phyloP scores from a whole-genome alignment of 75 land plant species.

The Picea glauca region DNA sequence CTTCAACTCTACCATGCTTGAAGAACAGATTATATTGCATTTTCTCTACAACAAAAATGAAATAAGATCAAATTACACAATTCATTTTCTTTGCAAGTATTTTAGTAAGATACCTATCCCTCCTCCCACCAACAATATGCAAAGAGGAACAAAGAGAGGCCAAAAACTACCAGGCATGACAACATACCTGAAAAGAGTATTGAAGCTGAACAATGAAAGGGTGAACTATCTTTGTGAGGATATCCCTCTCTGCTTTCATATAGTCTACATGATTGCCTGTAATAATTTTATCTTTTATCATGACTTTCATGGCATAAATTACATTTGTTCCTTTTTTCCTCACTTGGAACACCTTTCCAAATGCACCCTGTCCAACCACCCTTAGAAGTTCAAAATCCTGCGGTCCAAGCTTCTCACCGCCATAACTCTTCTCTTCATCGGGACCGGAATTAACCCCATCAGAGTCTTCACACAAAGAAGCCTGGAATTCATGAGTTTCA shows the following conservation, averaged over 20 bases:
- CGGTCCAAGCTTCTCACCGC: conserved; percentile 40
- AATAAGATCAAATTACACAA: no score
- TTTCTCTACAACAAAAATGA: no score
- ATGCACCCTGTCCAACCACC: conserved; percentile 55
- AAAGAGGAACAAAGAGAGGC: no score
- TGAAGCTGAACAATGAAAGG: conserved; percentile 90
- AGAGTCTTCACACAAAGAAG: conserved; percentile 14
- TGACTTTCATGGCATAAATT: conserved; percentile 97
- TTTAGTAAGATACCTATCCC: no score
- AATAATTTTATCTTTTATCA: conserved; percentile 83
- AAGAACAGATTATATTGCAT: no score
- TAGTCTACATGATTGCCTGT: conserved; percentile 84
- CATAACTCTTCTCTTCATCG: background rate
- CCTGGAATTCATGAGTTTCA: background rate
- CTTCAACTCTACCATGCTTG: no score
- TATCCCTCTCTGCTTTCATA: conserved; percentile 97
- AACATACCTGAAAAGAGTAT: conserved; percentile 82
- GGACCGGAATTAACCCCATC: conserved; percentile 17
- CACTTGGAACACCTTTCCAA: conserved; percentile 62
- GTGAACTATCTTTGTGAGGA: conserved; percentile 57
- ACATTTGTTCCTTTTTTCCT: conserved; percentile 31
- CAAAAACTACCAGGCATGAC: no score
- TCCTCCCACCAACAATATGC: no score
- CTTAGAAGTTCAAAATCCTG: conserved; percentile 89
- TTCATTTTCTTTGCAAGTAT: no score